Evolutionary conservation across 192 early-diverging fungal species (phyloP), one percentile per base, ranked within the genome.

Genomic region (Mortierella antarctica): DNA sequence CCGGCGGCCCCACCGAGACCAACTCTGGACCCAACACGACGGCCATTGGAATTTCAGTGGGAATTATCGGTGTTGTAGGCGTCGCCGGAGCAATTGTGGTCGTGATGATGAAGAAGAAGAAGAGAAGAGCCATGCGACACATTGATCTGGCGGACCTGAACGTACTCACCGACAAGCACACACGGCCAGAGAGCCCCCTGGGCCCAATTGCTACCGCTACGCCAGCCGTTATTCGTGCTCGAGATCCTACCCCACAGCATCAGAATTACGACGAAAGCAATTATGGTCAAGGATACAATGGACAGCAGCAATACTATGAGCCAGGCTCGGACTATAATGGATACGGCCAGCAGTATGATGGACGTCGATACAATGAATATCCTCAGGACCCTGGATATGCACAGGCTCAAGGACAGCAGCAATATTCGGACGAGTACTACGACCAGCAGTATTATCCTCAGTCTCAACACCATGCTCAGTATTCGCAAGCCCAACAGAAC

Each of bases 181-280:
- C 51, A 47, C 20, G 7, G 15, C 7, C 64, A 4, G 64, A 31
- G n/a, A 31, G 31, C 3, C 31, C 31, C 31, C 31, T 31, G 1
- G 31, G 31, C 31, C 76, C 69, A 52, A 54, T 80, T 7, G 77
- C 77, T 23, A 80, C 70, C 9, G 77, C 77, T 3, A 23, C 77
- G 1, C 77, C 77, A 13, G 41, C 44, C 6, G 41, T 63, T 13
- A 31, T 39, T 18, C 42, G 53, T 6, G 57, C 48, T 6, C 64
- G 72, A 59, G 58, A 67, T 42, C 61, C 53, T 39, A 14, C 50
- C 2, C 21, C 45, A 18, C 42, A 56, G 31, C 31, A 31, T 31
- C 31, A 31, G 31, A 3, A 31, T 31, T 31, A 31, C 31, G 31
- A 31, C 1, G 31, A 31, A 31, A 2, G 1, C 31, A 31, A 31